Conservation (phyloP, 2,329 filamentous ascomycete species). For the Fusarium brachygibbosum region DNA sequence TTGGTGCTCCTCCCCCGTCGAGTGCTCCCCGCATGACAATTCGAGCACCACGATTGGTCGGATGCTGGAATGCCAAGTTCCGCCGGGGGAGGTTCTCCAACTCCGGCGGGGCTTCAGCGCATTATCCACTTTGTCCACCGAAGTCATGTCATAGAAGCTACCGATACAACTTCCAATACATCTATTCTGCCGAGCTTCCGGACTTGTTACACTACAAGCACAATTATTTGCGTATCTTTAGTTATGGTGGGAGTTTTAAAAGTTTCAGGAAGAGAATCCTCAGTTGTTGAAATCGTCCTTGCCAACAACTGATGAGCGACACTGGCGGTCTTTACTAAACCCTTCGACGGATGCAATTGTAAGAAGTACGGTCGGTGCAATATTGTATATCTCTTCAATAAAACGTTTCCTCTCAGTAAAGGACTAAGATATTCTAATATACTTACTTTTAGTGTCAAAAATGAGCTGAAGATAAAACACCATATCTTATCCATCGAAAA, state of each 20-base stretch:
- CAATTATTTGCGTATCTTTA: neutral
- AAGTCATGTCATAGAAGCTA: constrained; percentile 15
- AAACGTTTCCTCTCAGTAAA: neutral
- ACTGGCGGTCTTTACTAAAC: constrained; percentile 5
- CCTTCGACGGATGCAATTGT: neutral
- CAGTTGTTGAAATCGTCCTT: neutral
- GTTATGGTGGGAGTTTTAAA: neutral
- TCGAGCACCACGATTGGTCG: constrained; percentile 40
- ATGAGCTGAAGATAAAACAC: neutral
- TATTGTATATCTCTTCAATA: neutral
- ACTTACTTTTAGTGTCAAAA: neutral
- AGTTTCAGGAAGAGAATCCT: neutral
- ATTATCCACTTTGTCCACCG: constrained; percentile 25
- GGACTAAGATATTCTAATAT: neutral
- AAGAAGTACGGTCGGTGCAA: neutral
- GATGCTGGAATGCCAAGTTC: constrained; percentile 3
- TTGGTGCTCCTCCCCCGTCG: constrained; percentile 28
- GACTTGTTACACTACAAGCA: neutral
- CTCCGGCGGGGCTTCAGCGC: constrained; percentile 29
- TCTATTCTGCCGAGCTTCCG: constrained; percentile 19
- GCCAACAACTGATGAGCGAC: constrained; percentile 7
- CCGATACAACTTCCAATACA: neutral
- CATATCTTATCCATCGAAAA: neutral
- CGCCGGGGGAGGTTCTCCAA: constrained; percentile 35
- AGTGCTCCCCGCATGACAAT: constrained; percentile 51